A percentile compares a stretch with the other conserved stretches of the same genome.
Evolutionary conservation across 1,139 yeast genomes (phyloP).

Genomic region (Yamadazyma taylorii): DNA sequence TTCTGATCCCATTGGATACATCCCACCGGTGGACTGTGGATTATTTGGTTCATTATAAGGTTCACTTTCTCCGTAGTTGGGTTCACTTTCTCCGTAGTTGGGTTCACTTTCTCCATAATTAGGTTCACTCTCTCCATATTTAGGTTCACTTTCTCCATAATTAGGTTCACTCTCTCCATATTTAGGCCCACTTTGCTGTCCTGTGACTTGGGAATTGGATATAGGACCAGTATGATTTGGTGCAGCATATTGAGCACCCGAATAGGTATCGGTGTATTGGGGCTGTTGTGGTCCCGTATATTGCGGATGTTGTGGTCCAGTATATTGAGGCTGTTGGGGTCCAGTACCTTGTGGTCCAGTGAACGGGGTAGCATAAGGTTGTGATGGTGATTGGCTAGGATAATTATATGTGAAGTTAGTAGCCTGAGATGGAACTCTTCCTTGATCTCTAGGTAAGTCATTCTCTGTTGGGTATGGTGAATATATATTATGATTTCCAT

Average conservation of each 20-base stretch:
- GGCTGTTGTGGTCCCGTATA: conserved; percentile 2
- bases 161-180: conserved; percentile 7
- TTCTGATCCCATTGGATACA: background rate
- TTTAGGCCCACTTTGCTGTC: conserved; percentile 5
- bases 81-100: conserved; percentile 5
- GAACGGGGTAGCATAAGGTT: background rate
- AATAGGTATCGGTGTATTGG: background rate
- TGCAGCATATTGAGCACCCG: background rate
- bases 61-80: conserved; percentile 6
- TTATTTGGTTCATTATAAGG: conserved; percentile 10
- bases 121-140: no score
- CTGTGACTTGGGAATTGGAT: background rate
- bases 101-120: conserved; percentile 8
- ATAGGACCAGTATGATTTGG: conserved; percentile 2
- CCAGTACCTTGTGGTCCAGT: conserved; percentile 2
- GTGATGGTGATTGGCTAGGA: conserved; percentile 1
- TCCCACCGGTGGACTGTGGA: background rate
- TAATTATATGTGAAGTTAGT: background rate
- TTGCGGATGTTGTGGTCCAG: conserved; percentile 6
- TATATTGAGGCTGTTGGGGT: conserved; percentile 1
- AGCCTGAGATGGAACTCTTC: background rate
- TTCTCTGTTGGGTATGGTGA: conserved; percentile 6
- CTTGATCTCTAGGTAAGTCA: conserved; percentile 1
- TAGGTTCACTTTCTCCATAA: conserved; percentile 8
- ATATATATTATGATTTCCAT: conserved; percentile 33